Base-by-base conservation (phyloP, 352 stramenopile species). In the Phytophthora megakarya region DNA sequence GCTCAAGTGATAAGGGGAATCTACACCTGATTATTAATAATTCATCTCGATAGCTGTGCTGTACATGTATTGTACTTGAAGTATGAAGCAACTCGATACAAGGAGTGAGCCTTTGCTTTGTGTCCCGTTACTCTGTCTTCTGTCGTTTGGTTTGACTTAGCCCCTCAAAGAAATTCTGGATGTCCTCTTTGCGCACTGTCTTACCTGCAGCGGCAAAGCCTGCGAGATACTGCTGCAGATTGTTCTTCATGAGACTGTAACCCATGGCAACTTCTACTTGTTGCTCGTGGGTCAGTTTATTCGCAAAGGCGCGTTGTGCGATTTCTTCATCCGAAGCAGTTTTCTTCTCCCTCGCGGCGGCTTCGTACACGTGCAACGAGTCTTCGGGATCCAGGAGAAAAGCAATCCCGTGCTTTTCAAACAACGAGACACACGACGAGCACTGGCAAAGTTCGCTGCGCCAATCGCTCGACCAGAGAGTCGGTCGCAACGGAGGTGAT, bases 191-290 rank as follows among this genome's bases (percentile, higher is more conserved):
- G 22, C 78, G 76, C 53, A 93, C 80, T 1, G 81, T 91, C 62
- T 89, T 88, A 15, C 73, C 75, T 28, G 67, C 65, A 30, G 78
- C 57, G 5, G 84, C 84, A 67, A 91, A 93, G 16, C 54, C 72
- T 18, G 74, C 50, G 11, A 92, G 72, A 46, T 88, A 92, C 40
- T 78, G 65, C 66, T 90, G 80, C 22, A 92, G 67, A 32, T 80
- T 86, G 47, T 68, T 81, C 30, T 89, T 89, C 81, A 92, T 90
- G 72, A 82, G 70, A 37, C 73, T 81, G 64, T 90, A 90, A 18
- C 81, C 84, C 33, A 85, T 76, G 1, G 81, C 84, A 68, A 92
- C 83, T 52, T 92, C 84, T 44, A 92, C 70, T 63, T 90, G 81
- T 65, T 90, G 81, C 50, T 89, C 73, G 45, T 92, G 84, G 2